Evolutionary conservation across 1,284 basidiomycete genomes (phyloP), one percentile per base, ranked within the genome.

Genomic region (Melampsora abietis-canadensis): DNA sequence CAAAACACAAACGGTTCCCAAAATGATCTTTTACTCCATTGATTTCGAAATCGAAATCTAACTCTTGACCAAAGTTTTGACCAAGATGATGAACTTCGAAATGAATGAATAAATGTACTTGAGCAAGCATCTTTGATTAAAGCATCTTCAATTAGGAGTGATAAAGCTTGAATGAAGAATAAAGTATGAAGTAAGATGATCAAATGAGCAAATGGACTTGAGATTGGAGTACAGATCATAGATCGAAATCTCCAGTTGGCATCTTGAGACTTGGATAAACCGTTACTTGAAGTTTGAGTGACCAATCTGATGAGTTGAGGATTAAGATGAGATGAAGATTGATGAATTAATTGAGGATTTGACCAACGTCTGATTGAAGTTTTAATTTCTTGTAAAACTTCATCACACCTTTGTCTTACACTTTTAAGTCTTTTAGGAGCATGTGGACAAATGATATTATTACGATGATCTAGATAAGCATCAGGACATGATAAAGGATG

Each of bases 371-470:
- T 24, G 40, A 65, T 17, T 19, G 63, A 19, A 48, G n/a, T 46
- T 59, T 66, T 65, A 44, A 73, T n/a, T 66, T 73, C 63, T 51
- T 57, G 37, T 6, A 66, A 17, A 62, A 73, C 63, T 30, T 73
- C 44, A n/a, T 21, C 54, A 51, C 48, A 60, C 8, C 70, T 59
- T 51, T 73, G 70, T 12, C 63, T 44, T 10, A 73, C 63, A 54
- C 70, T 73, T 46, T 73, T 73, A 21, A 73, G 63, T 66, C 51
- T 27, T 31, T 73, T 73, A 4, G 70, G 70, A 14, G 62, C 63
- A 60, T 73, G 70, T 12, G 70, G 70, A 66, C 70, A 73, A 51
- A 73, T 73, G 30, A 73, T 27, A 21, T 73, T 73, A 31, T 73
- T 73, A 30, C 70, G 44, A 30, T 73, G 63, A 54, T 73, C 70